A percentile compares a stretch with the other conserved stretches of the same genome.
phyloP scores from a whole-genome alignment of 306 rosid species.

The Cicer yamashitae region DNA sequence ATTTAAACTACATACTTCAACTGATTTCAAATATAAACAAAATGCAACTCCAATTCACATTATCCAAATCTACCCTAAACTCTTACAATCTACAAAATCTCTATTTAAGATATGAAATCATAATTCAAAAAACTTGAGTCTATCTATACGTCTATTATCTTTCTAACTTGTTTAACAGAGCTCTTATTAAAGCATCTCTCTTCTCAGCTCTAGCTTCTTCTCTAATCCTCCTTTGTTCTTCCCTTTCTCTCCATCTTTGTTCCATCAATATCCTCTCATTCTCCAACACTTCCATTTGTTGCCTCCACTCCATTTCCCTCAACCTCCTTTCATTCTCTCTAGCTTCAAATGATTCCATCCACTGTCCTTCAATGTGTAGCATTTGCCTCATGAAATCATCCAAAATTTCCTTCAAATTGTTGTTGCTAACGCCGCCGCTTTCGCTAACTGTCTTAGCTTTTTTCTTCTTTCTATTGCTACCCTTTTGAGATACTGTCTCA shows the following conservation, averaged over 20 bases:
- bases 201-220: conserved; percentile 95
- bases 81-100: not conserved
- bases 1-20: too few species aligned
- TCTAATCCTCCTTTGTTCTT: conserved; percentile 77
- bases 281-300: conserved; percentile 78
- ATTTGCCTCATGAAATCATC: conserved; percentile 85
- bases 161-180: conserved; percentile 66
- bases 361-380: conserved; percentile 67
- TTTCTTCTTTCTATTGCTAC: conserved; percentile 49
- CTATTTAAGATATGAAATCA: not conserved
- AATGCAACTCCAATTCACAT: not conserved
- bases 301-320: conserved; percentile 90
- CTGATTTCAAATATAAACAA: too few species aligned
- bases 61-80: conserved; percentile 1
- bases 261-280: conserved; percentile 84
- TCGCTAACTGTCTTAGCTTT: conserved; percentile 46
- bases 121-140: not conserved
- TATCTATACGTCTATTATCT: conserved; percentile 54
- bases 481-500: conserved; percentile 57
- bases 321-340: conserved; percentile 79
- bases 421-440: not conserved
- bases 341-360: conserved; percentile 80
- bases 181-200: conserved; percentile 76
- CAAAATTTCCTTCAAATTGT: conserved; percentile 65
- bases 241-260: conserved; percentile 89